Evolutionary conservation across 441 rosid species (phyloP).

Genomic region (Jatropha podagrica): DNA sequence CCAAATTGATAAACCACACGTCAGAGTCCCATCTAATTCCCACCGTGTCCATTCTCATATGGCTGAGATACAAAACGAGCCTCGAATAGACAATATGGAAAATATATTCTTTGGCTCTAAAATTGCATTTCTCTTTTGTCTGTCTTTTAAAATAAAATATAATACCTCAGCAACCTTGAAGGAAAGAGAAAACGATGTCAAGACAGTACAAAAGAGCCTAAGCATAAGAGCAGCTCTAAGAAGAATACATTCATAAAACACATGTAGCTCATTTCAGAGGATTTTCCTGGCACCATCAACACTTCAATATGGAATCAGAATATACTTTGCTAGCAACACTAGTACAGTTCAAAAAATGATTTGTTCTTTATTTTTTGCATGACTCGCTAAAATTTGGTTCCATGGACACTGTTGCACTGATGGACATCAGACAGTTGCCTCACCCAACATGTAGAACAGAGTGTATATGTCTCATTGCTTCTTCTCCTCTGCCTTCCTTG

Average conservation of each 20-base stretch:
- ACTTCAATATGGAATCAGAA: not conserved
- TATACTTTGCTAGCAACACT: not conserved
- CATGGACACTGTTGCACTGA: not conserved
- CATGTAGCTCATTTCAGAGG: not conserved
- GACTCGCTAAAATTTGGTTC: not conserved
- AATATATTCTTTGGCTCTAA: not conserved
- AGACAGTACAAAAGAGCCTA: not conserved
- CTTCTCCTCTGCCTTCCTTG: conserved; percentile 75
- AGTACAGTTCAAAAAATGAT: not conserved
- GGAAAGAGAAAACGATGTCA: not conserved
- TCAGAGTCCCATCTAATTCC: not conserved
- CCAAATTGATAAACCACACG: too few species aligned
- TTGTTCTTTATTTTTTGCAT: not conserved
- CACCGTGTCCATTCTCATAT: not conserved
- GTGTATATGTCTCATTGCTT: conserved; percentile 22
- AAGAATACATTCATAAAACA: not conserved
- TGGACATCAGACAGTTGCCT: conserved; percentile 10
- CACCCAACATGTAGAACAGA: conserved; percentile 4
- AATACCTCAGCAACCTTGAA: not conserved
- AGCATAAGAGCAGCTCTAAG: not conserved
- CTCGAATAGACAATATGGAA: too few species aligned
- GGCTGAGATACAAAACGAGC: not conserved
- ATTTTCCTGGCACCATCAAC: not conserved
- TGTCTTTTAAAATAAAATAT: not conserved
- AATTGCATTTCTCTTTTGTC: not conserved